These are phyloP conservation scores for Fusarium sp. DNA, from an alignment of 2,329 filamentous ascomycete species.

Conservation along the genomic window DNA sequence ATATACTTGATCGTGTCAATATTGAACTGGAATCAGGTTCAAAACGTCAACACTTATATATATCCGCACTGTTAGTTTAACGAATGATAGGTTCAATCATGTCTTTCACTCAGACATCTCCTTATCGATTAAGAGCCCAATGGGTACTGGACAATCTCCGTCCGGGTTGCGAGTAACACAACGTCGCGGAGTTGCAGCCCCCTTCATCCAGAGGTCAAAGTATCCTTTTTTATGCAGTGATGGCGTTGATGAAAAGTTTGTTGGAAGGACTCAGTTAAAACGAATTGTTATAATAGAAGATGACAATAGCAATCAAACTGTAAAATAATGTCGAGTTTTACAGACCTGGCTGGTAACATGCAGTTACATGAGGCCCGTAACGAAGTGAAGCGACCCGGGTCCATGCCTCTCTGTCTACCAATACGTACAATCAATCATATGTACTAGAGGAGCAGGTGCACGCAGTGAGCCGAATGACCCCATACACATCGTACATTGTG, in stretches of 20 bases:
- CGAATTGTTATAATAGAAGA: background rate
- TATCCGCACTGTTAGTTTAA: background rate
- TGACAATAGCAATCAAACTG: conserved; percentile 8
- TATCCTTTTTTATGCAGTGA: background rate
- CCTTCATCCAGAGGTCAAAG: background rate
- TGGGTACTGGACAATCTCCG: background rate
- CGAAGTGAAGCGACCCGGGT: background rate
- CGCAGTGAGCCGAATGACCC: conserved; percentile 6
- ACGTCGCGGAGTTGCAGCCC: conserved; percentile 15
- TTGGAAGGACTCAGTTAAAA: background rate
- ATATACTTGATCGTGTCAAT: background rate
- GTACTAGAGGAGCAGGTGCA: background rate
- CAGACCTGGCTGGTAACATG: background rate
- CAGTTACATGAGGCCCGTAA: background rate
- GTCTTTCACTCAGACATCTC: background rate
- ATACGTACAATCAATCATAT: background rate
- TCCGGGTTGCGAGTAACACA: conserved; percentile 22
- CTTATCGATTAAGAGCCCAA: background rate
- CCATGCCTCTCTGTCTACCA: background rate
- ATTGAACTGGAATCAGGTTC: background rate
- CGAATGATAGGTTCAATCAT: background rate
- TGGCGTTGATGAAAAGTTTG: background rate
- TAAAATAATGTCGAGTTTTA: background rate
- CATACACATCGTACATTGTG: conserved; percentile 32
- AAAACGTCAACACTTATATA: background rate